Evolutionary conservation across 192 early-diverging fungal genomes (phyloP).

Genomic region (Phlyctochytrium planicorne): DNA sequence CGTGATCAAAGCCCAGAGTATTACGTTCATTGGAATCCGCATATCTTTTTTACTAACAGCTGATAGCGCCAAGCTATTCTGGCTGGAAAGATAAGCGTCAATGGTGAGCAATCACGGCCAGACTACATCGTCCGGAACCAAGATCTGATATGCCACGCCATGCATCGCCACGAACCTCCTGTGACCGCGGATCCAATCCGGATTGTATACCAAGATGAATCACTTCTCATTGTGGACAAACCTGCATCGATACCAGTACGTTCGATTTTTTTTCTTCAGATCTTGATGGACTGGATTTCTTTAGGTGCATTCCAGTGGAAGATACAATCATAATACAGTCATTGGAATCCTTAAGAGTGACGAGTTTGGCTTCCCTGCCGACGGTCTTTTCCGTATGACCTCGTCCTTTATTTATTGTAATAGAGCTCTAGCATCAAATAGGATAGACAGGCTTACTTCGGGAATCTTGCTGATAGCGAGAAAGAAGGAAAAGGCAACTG

Average conservation of each 20-base stretch:
- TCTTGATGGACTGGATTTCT: background rate
- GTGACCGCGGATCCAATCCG: conserved; percentile 62
- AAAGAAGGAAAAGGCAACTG: conserved; percentile 52
- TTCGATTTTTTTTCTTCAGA: background rate
- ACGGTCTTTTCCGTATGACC: conserved; percentile 33
- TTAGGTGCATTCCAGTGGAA: conserved; percentile 72
- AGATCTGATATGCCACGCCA: conserved; percentile 77
- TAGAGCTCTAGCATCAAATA: conserved; percentile 67
- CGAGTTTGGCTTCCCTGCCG: conserved; percentile 26
- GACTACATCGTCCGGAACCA: conserved; percentile 71
- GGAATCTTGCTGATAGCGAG: conserved; percentile 81
- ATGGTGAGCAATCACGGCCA: conserved; percentile 52
- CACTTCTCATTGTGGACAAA: conserved; percentile 85
- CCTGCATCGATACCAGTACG: conserved; percentile 84
- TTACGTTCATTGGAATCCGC: conserved; percentile 56
- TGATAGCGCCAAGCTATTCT: conserved; percentile 70
- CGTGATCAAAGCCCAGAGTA: conserved; percentile 76
- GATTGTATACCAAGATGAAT: conserved; percentile 61
- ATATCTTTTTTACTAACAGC: background rate
- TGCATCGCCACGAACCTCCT: conserved; percentile 96
- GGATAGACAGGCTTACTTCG: conserved; percentile 92
- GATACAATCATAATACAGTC: conserved; percentile 85
- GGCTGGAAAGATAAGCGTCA: conserved; percentile 80
- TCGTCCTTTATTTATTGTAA: background rate
- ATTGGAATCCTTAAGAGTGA: conserved; percentile 27